These are phyloP conservation scores for Zygotorulaspora sp. DNA, from an alignment of 805 yeast genomes.

Conservation along the genomic window DNA sequence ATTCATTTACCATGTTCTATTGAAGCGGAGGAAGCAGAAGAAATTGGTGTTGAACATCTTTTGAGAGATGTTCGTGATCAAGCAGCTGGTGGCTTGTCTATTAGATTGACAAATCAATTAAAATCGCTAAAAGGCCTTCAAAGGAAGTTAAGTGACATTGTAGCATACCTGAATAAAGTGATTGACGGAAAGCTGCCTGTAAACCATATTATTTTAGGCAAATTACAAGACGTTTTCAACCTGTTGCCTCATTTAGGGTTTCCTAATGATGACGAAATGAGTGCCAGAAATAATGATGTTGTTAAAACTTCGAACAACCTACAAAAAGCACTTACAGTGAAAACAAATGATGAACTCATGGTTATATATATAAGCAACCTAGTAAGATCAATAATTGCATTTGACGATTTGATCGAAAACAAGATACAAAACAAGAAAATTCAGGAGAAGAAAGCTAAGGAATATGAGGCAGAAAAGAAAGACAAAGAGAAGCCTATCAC, in stretches of 20 bases:
- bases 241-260: slow-evolving; percentile 72
- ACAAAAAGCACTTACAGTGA: slow-evolving; percentile 77
- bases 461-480: slow-evolving; percentile 37
- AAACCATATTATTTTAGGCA: slow-evolving; percentile 85
- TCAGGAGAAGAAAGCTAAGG: slow-evolving; percentile 35
- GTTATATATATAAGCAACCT: slow-evolving; percentile 81
- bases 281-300: slow-evolving; percentile 25
- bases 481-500: slow-evolving; percentile 34
- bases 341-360: slow-evolving; percentile 96
- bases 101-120: slow-evolving; percentile 82
- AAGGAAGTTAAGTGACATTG: slow-evolving; percentile 71
- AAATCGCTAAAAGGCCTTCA: slow-evolving; percentile 83
- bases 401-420: slow-evolving; percentile 94
- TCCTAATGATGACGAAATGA: slow-evolving; percentile 35
- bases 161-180: slow-evolving; percentile 71
- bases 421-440: slow-evolving; percentile 74
- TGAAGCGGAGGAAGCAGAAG: slow-evolving; percentile 98
- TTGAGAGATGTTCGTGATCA: slow-evolving; percentile 93
- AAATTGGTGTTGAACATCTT: slow-evolving; percentile 96
- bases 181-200: slow-evolving; percentile 69
- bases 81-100: slow-evolving; percentile 88
- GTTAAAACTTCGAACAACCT: slow-evolving; percentile 46
- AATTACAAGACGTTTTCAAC: slow-evolving; percentile 91
- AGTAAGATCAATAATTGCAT: slow-evolving; percentile 91
- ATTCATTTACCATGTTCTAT: slow-evolving; percentile 87